A percentile compares a stretch with the other conserved stretches of the same genome.
Conservation (phyloP, 345 rosid genomes). For the Pistacia vera region DNA sequence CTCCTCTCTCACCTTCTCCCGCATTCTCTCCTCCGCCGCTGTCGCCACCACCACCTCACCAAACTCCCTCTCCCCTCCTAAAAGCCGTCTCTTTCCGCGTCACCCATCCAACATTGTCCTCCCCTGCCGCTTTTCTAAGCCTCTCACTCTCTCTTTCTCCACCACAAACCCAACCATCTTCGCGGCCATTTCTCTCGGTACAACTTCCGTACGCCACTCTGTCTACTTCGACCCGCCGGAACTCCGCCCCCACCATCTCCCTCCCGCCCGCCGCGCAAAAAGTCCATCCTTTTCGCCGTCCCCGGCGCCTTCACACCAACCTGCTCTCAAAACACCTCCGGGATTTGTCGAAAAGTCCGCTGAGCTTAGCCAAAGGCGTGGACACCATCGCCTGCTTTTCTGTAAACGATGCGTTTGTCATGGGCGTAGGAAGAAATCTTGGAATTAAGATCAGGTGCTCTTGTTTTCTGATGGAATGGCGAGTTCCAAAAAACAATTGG, state of each 20-base stretch:
- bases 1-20: constrained; percentile 51
- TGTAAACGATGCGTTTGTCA: constrained; percentile 93
- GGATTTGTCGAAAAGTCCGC: constrained; percentile 80
- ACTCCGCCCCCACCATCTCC: constrained; percentile 80
- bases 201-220: constrained; percentile 82
- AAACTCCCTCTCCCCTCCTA: constrained; percentile 29
- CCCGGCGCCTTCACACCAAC: constrained; percentile 98
- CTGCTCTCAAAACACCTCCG: constrained; percentile 92
- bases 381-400: constrained; percentile 86
- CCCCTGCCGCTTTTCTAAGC: constrained; percentile 31
- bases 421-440: constrained; percentile 79
- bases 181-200: constrained; percentile 74
- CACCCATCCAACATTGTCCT: constrained; percentile 32
- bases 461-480: constrained; percentile 69
- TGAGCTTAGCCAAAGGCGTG: constrained; percentile 84
- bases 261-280: constrained; percentile 68
- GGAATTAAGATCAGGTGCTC: constrained; percentile 73
- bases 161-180: constrained; percentile 35
- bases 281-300: constrained; percentile 79
- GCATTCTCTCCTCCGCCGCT: constrained; percentile 41
- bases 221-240: constrained; percentile 83
- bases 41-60: constrained; percentile 14
- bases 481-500: constrained; percentile 79
- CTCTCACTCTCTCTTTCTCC: constrained; percentile 26
- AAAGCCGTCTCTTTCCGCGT: constrained; percentile 22